phyloP scores from a whole-genome alignment of 2,329 filamentous ascomycete species.

The Fusarium sp. region DNA sequence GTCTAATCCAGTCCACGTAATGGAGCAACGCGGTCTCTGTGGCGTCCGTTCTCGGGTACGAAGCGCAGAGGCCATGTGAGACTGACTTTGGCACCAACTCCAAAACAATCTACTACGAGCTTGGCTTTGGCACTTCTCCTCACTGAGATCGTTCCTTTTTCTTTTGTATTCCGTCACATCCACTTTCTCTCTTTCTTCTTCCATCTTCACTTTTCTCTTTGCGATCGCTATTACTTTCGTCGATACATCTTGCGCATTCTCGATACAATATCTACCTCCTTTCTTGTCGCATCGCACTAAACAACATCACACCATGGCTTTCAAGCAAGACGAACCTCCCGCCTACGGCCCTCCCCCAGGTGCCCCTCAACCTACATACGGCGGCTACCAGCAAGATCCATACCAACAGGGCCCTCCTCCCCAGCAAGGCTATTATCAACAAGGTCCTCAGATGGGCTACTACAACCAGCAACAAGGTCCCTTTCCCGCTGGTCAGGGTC shows the following conservation, averaged over 20 bases:
- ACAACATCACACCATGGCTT: constrained; percentile 38
- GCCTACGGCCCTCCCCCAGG: constrained; percentile 58
- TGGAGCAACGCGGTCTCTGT: constrained; percentile 42
- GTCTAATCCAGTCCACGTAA: constrained; percentile 46
- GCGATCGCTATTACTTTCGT: constrained; percentile 7
- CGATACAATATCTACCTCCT: constrained; percentile 10
- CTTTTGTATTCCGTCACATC: constrained; percentile 27
- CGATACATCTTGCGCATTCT: constrained; percentile 1
- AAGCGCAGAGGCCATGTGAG: constrained; percentile 39
- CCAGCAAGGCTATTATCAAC: constrained; percentile 47
- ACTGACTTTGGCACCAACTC: constrained; percentile 39
- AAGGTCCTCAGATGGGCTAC: constrained; percentile 49
- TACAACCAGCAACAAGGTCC: constrained; percentile 51
- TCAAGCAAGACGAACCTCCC: constrained; percentile 64
- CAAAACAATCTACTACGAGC: constrained; percentile 29
- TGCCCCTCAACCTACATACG: constrained; percentile 59
- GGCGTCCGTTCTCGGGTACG: constrained; percentile 25
- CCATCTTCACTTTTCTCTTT: neutral
- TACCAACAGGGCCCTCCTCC: constrained; percentile 44
- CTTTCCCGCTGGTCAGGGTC: constrained; percentile 52
- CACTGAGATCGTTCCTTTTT: constrained; percentile 15
- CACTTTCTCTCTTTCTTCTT: constrained; percentile 10
- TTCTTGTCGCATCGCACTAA: constrained; percentile 8
- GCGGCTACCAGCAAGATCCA: constrained; percentile 54
- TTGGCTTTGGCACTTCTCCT: constrained; percentile 26